Percentiles rank a stretch among this genome's conserved stretches.
phyloP scores from a whole-genome alignment of 495 filamentous ascomycete genomes.

The Penicillium simplicissimum region DNA sequence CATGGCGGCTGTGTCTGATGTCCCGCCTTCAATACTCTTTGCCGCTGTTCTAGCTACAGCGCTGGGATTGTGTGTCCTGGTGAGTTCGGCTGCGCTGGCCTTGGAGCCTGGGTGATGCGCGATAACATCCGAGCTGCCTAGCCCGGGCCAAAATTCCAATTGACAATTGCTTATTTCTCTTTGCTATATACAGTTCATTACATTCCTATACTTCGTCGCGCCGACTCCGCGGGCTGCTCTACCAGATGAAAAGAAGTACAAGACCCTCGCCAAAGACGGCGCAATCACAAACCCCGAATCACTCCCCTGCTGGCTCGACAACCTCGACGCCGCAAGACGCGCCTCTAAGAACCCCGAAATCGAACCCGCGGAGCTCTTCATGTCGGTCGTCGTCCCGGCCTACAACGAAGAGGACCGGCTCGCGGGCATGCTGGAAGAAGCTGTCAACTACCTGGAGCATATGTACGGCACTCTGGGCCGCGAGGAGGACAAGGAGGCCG shows the following conservation, averaged over 20 bases:
- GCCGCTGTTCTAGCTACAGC: constrained; percentile 29
- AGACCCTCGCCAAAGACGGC: constrained; percentile 68
- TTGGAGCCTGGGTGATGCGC: not conserved
- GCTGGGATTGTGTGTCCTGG: constrained; percentile 40
- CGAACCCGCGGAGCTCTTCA: constrained; percentile 59
- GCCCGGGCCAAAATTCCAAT: not conserved
- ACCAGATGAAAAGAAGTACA: constrained; percentile 83
- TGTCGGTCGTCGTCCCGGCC: constrained; percentile 91
- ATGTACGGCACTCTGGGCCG: constrained; percentile 60
- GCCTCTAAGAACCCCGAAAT: constrained; percentile 32
- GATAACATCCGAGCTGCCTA: not conserved
- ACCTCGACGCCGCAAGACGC: constrained; percentile 52
- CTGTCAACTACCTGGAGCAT: constrained; percentile 77
- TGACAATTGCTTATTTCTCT: constrained; percentile 11
- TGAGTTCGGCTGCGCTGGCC: constrained; percentile 26
- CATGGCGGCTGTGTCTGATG: constrained; percentile 27
- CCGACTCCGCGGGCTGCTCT: constrained; percentile 74
- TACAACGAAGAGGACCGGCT: constrained; percentile 92
- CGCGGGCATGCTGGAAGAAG: constrained; percentile 82
- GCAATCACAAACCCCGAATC: constrained; percentile 55
- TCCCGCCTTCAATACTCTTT: constrained; percentile 36
- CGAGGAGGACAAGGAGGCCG: not conserved
- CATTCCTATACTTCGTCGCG: constrained; percentile 70
- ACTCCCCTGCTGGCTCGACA: constrained; percentile 84
- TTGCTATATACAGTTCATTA: constrained; percentile 58